A percentile compares a stretch with the other conserved stretches of the same genome.
Conservation (phyloP, 371 early-diverging fungal species). For the Apophysomyces variabilis region DNA sequence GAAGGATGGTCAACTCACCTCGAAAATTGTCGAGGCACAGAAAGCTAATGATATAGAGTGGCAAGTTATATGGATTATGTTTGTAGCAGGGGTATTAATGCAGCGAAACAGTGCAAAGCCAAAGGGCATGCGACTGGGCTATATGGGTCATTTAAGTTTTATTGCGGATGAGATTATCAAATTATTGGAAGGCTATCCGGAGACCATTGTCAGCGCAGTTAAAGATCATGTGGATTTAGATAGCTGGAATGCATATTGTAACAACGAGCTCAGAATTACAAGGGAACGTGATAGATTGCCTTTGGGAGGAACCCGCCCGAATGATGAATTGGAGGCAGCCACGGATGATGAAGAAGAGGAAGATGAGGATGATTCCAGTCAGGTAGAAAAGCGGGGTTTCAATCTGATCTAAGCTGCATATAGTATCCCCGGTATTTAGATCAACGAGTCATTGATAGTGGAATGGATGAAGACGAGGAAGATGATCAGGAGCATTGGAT, state of each 20-base stretch:
- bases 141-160: conserved; percentile 97
- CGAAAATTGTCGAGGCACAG: conserved; percentile 45
- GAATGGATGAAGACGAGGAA: conserved; percentile 34
- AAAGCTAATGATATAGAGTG: conserved; percentile 43
- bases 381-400: conserved; percentile 13
- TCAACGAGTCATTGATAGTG: conserved; percentile 22
- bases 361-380: conserved; percentile 30
- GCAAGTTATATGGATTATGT: conserved; percentile 23
- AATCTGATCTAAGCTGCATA: neutral
- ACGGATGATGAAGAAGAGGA: conserved; percentile 24
- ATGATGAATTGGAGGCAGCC: conserved; percentile 33
- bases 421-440: conserved; percentile 27
- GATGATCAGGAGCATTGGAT: conserved; percentile 39
- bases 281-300: conserved; percentile 87
- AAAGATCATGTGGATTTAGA: conserved; percentile 72
- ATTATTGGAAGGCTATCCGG: conserved; percentile 74
- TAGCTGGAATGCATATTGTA: conserved; percentile 88
- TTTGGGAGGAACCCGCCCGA: conserved; percentile 87
- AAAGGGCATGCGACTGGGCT: conserved; percentile 91
- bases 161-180: conserved; percentile 94
- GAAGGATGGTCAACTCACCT: conserved; percentile 68
- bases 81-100: neutral
- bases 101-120: conserved; percentile 60
- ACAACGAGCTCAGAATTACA: conserved; percentile 77
- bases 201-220: conserved; percentile 55